phyloP scores from a whole-genome alignment of 2,329 filamentous ascomycete species.

The Colletotrichum cordylinicola region DNA sequence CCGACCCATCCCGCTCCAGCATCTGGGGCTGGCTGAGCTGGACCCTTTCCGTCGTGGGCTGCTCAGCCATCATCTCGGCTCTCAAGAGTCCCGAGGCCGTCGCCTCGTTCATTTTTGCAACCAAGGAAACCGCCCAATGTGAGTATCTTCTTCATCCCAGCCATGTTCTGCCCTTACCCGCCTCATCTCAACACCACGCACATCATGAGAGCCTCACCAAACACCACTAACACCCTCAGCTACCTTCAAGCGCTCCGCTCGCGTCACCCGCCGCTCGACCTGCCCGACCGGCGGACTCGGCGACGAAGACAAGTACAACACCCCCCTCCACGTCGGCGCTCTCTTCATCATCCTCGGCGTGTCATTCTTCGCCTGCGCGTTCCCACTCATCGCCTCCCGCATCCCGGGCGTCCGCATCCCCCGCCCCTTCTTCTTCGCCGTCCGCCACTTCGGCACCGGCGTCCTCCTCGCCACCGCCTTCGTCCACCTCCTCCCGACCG shows the following conservation, averaged over 20 bases:
- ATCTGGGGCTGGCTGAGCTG: constrained; percentile 46
- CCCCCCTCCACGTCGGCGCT: constrained; percentile 62
- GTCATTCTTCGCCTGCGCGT: constrained; percentile 54
- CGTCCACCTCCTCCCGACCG: constrained; percentile 74
- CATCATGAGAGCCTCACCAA: not conserved
- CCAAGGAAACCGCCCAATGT: not conserved
- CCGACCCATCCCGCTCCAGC: constrained; percentile 30
- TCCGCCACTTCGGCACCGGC: constrained; percentile 78
- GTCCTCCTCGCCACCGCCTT: constrained; percentile 80
- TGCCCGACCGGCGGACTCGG: constrained; percentile 33
- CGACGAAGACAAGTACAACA: constrained; percentile 53
- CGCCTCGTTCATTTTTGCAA: constrained; percentile 4
- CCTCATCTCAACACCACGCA: not conserved
- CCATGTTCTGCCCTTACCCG: not conserved
- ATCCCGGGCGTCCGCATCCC: constrained; percentile 61
- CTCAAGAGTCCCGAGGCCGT: constrained; percentile 22
- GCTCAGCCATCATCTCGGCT: constrained; percentile 34
- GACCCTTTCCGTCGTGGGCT: constrained; percentile 46
- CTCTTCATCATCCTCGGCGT: constrained; percentile 55
- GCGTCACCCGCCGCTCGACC: constrained; percentile 12
- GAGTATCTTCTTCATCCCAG: not conserved
- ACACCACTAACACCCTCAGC: constrained; percentile 1
- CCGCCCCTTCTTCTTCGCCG: constrained; percentile 58
- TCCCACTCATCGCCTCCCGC: constrained; percentile 60
- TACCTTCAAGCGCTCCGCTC: not conserved